Percentiles rank a stretch among this genome's conserved stretches.
Evolutionary conservation across 2,329 filamentous ascomycete species (phyloP).

Genomic region (Trematosphaeria pertusa): DNA sequence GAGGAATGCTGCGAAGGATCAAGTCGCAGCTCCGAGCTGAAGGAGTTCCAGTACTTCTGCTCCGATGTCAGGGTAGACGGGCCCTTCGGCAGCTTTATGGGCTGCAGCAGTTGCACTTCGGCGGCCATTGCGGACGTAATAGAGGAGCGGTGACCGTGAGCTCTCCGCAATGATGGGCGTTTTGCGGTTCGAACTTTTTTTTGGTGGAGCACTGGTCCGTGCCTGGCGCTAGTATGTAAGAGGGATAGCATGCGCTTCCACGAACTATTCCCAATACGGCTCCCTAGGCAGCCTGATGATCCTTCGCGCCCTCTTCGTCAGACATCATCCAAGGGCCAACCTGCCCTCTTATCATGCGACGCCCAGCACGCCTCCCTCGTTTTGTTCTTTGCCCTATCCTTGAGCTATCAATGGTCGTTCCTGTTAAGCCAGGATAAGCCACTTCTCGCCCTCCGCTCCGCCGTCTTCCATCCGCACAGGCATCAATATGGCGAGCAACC

Average conservation of each 20-base stretch:
- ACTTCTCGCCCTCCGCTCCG: constrained; percentile 10
- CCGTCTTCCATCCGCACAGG: constrained; percentile 5
- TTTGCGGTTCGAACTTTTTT: constrained; percentile 18
- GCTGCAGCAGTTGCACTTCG: constrained; percentile 79
- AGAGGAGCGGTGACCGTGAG: too few relatives aligned
- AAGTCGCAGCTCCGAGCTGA: constrained; percentile 88
- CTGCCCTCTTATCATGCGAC: constrained; percentile 25
- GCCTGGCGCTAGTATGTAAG: neutral
- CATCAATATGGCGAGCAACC: constrained; percentile 21
- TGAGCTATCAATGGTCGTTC: constrained; percentile 11
- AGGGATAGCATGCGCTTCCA: neutral
- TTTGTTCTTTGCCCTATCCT: neutral
- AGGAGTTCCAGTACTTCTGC: constrained; percentile 95
- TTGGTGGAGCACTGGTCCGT: constrained; percentile 21
- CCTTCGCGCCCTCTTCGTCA: constrained; percentile 31
- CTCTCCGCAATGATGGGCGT: neutral
- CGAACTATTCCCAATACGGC: neutral
- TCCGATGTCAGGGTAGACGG: constrained; percentile 86
- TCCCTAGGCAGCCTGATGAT: constrained; percentile 27
- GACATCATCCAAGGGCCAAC: constrained; percentile 20
- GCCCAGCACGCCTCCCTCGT: constrained; percentile 6
- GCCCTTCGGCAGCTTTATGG: constrained; percentile 81
- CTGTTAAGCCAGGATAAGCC: constrained; percentile 22
- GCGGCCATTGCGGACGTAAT: constrained; percentile 72
- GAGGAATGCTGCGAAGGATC: constrained; percentile 85